Percentiles rank a stretch among this genome's conserved stretches.
Evolutionary conservation across 2,329 filamentous ascomycete genomes (phyloP).

Genomic region (Fusarium acutatum): DNA sequence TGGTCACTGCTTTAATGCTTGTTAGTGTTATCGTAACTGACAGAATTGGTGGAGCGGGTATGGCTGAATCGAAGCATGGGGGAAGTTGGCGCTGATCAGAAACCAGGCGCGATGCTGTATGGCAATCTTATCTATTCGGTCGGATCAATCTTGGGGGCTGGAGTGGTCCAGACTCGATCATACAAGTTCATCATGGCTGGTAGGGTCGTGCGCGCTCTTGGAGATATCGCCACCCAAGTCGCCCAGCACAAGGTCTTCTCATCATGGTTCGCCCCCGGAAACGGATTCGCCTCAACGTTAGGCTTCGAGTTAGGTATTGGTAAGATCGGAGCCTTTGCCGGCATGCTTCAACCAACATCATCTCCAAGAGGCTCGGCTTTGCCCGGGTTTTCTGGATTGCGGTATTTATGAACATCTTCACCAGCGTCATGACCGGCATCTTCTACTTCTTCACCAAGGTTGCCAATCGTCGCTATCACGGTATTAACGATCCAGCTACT

Average conservation of each 20-base stretch:
- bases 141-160: slow-evolving; percentile 66
- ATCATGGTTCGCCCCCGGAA: slow-evolving; percentile 68
- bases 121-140: slow-evolving; percentile 65
- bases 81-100: rapidly evolving
- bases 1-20: slow-evolving; percentile 64
- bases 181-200: slow-evolving; percentile 69
- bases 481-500: slow-evolving; percentile 53
- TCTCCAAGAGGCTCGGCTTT: slow-evolving; percentile 54
- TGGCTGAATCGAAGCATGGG: rapidly evolving
- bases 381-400: slow-evolving; percentile 68
- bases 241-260: slow-evolving; percentile 72
- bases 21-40: slow-evolving; percentile 64
- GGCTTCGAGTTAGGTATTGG: slow-evolving; percentile 66
- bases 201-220: slow-evolving; percentile 62
- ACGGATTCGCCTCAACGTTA: slow-evolving; percentile 68
- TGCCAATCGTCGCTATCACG: slow-evolving; percentile 7
- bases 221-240: slow-evolving; percentile 69
- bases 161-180: slow-evolving; percentile 60
- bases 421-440: slow-evolving; percentile 59
- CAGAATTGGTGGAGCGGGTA: slow-evolving; percentile 62
- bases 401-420: slow-evolving; percentile 70
- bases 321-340: slow-evolving; percentile 67
- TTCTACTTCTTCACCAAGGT: slow-evolving; percentile 62
- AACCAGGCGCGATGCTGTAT: slow-evolving; percentile 49
- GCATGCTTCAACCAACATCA: slow-evolving; percentile 68